Evolutionary conservation across 805 yeast genomes (phyloP).

Genomic region (Kluyveromyces aestuarii): DNA sequence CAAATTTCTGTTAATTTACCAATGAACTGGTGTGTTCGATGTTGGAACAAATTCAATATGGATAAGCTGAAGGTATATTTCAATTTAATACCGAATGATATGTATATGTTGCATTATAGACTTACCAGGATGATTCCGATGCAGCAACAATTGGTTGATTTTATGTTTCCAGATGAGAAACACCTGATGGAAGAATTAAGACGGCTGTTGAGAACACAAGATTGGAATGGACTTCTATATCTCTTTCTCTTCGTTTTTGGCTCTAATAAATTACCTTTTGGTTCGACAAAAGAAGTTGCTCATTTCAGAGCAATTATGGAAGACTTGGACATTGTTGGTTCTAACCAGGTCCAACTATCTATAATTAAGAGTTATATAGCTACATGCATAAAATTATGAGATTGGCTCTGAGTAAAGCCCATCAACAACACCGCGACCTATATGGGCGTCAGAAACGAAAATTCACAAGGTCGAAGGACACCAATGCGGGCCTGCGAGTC

Average conservation of each 20-base stretch:
- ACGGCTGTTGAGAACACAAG: slow-evolving; percentile 11
- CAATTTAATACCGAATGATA: slow-evolving; percentile 9
- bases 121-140: slow-evolving; percentile 13
- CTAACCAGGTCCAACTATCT: slow-evolving; percentile 20
- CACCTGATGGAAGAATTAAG: slow-evolving; percentile 14
- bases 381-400: slow-evolving; percentile 10
- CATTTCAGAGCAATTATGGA: slow-evolving; percentile 17
- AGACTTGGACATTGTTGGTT: slow-evolving; percentile 13
- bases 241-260: slow-evolving; percentile 19
- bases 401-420: not conserved
- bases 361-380: slow-evolving; percentile 15
- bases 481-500: not conserved
- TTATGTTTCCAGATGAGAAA: slow-evolving; percentile 5
- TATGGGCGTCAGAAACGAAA: too few species aligned
- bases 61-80: slow-evolving; percentile 8
- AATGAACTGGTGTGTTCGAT: slow-evolving; percentile 10
- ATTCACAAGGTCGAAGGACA: too few species aligned
- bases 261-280: slow-evolving; percentile 15
- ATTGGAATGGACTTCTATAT: slow-evolving; percentile 17
- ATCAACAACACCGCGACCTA: too few species aligned
- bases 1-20: slow-evolving; percentile 17
- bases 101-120: slow-evolving; percentile 20
- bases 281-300: slow-evolving; percentile 6
- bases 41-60: slow-evolving; percentile 2
- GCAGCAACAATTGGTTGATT: slow-evolving; percentile 10